Evolutionary conservation across 192 early-diverging fungal species (phyloP).

Genomic region (Mortierella hygrophila): DNA sequence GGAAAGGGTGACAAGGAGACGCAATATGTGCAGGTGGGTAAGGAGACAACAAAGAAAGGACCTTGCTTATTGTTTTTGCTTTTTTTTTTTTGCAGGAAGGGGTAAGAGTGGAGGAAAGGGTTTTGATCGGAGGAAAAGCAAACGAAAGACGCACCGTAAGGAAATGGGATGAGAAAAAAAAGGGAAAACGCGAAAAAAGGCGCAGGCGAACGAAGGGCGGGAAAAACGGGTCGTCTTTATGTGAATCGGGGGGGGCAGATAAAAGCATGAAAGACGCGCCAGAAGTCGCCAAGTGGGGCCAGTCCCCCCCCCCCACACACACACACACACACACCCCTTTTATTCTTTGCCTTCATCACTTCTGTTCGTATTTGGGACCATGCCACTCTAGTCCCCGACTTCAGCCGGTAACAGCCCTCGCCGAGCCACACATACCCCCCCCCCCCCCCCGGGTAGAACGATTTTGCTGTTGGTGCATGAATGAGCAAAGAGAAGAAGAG

Average conservation of each 20-base stretch:
- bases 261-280: constrained; percentile 10
- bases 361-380: background rate
- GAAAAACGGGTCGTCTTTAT: background rate
- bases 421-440: background rate
- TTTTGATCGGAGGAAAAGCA: background rate
- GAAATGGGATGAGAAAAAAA: background rate
- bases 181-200: background rate
- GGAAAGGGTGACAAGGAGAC: background rate
- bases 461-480: background rate
- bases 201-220: background rate
- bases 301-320: background rate
- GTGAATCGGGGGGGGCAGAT: background rate
- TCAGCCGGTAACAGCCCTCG: background rate
- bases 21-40: background rate
- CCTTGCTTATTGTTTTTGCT: background rate
- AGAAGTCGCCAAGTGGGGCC: background rate
- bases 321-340: too few species aligned
- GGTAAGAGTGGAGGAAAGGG: background rate
- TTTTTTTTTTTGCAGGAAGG: background rate
- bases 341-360: background rate
- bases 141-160: background rate
- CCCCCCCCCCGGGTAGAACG: too few species aligned
- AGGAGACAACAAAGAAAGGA: background rate
- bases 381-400: background rate
- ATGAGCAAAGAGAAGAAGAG: background rate